phyloP scores from a whole-genome alignment of 306 rosid genomes.

The Senna siamea region DNA sequence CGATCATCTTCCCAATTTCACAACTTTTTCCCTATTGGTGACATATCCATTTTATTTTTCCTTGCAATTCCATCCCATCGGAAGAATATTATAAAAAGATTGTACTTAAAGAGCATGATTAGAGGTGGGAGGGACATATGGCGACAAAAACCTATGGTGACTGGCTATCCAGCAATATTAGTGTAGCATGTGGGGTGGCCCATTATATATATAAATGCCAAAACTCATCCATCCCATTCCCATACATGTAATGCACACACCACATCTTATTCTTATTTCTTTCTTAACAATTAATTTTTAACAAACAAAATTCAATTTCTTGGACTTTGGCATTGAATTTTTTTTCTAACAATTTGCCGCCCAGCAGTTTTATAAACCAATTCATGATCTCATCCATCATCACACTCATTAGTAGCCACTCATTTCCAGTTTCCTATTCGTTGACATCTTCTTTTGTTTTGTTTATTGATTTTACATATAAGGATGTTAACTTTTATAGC shows the following conservation, averaged over 20 bases:
- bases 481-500: not conserved
- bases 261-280: not conserved
- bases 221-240: not conserved
- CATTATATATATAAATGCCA: not conserved
- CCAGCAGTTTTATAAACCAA: constrained; percentile 35
- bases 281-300: too few relatives aligned
- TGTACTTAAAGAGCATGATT: not conserved
- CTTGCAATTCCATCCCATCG: too few relatives aligned
- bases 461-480: not conserved
- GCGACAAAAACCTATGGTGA: not conserved
- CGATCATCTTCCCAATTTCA: too few relatives aligned
- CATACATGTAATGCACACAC: not conserved
- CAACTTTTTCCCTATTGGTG: too few relatives aligned
- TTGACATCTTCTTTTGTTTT: constrained; percentile 30
- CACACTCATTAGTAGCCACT: constrained; percentile 36
- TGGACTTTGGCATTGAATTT: not conserved
- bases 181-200: too few relatives aligned
- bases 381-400: constrained; percentile 23
- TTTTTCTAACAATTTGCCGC: constrained; percentile 41
- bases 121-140: not conserved
- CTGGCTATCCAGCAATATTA: not conserved
- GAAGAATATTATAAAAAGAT: too few relatives aligned
- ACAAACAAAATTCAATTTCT: not conserved
- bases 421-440: constrained; percentile 34
- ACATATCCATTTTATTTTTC: too few relatives aligned